phyloP scores from a whole-genome alignment of 106 monocot genomes.

The Alisma plantagoaquatica region DNA sequence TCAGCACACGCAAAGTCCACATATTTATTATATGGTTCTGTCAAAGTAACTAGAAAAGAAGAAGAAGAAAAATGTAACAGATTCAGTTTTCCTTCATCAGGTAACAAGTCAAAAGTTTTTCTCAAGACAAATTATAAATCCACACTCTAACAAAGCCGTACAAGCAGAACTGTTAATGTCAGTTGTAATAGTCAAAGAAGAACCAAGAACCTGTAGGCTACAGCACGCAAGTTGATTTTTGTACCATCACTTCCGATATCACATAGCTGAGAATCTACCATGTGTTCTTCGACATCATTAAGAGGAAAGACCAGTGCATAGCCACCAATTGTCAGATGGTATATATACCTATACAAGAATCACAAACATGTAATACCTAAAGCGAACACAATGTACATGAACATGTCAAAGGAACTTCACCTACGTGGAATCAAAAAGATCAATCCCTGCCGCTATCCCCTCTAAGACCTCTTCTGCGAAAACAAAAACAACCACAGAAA shows the following conservation, averaged over 20 bases:
- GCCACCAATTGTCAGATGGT: conserved; percentile 83
- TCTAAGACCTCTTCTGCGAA: conserved; percentile 83
- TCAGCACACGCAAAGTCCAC: background rate
- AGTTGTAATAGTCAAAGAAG: background rate
- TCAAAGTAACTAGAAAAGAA: too few species aligned
- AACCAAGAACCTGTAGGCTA: conserved; percentile 50
- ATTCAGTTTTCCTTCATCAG: too few species aligned
- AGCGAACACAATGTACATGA: too few species aligned
- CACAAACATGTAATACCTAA: too few species aligned
- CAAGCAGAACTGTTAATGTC: background rate
- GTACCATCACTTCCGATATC: conserved; percentile 42
- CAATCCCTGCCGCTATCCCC: conserved; percentile 86
- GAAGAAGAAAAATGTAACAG: too few species aligned
- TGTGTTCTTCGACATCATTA: conserved; percentile 26
- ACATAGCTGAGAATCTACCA: conserved; percentile 12
- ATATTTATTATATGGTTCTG: too few species aligned
- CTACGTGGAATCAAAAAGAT: conserved; percentile 95
- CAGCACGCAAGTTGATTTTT: conserved; percentile 85
- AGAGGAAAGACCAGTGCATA: conserved; percentile 80
- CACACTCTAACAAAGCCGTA: too few species aligned
- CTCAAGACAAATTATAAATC: too few species aligned
- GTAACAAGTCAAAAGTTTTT: too few species aligned
- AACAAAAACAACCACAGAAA: conserved; percentile 1
- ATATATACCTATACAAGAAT: conserved; percentile 91
- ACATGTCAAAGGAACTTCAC: conserved; percentile 6